Percentiles rank a stretch among this genome's conserved stretches.
Conservation (phyloP, 805 yeast genomes). For the Lipomyces sp. region DNA sequence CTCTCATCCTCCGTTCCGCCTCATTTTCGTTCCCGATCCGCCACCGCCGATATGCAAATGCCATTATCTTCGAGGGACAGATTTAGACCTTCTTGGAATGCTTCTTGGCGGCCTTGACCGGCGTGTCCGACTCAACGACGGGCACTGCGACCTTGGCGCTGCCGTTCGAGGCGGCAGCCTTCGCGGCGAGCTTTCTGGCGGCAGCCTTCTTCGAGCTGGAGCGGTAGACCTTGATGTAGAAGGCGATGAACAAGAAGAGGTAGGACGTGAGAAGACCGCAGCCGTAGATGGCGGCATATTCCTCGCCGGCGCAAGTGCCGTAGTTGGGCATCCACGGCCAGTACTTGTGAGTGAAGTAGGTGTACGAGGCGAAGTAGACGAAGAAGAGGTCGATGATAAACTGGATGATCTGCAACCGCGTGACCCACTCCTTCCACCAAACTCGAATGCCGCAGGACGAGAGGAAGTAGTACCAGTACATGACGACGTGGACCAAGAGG, state of each 20-base stretch:
- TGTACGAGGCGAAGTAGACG: constrained; percentile 91
- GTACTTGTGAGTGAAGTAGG: constrained; percentile 76
- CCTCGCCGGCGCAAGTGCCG: constrained; percentile 89
- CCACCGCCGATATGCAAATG: too few relatives aligned
- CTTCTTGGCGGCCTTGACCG: constrained; percentile 25
- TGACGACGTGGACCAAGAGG: constrained; percentile 88
- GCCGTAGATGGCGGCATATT: constrained; percentile 89
- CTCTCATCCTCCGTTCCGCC: too few relatives aligned
- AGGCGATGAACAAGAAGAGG: constrained; percentile 83
- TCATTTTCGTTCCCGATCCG: too few relatives aligned
- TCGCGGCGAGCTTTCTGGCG: constrained; percentile 20
- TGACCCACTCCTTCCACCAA: constrained; percentile 99
- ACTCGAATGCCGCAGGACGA: constrained; percentile 90
- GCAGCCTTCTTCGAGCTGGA: constrained; percentile 34
- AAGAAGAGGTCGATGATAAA: constrained; percentile 84
- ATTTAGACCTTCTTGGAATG: constrained; percentile 23
- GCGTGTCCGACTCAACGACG: constrained; percentile 1
- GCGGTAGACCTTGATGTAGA: constrained; percentile 84
- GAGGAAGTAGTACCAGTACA: constrained; percentile 97
- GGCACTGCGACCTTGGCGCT: not conserved
- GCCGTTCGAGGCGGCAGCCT: constrained; percentile 13
- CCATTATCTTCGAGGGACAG: too few relatives aligned
- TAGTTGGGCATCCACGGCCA: constrained; percentile 64
- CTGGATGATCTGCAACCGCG: constrained; percentile 91
- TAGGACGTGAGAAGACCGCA: constrained; percentile 84